These are phyloP conservation scores for Mycena filopes DNA, from an alignment of 768 basidiomycete species.

Conservation along the genomic window DNA sequence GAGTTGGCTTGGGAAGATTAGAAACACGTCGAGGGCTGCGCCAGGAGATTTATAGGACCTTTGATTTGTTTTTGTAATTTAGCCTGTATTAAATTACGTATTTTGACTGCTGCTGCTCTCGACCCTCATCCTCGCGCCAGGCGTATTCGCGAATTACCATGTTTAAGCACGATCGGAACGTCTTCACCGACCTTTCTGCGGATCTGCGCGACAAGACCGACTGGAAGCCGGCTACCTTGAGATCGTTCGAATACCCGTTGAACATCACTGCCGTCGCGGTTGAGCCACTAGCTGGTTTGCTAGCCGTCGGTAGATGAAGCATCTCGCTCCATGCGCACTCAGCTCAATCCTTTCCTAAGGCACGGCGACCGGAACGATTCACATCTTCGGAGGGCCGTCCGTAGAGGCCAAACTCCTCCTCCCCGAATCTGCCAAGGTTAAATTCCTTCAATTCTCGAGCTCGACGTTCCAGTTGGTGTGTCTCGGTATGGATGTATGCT, in stretches of 20 bases:
- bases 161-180: constrained; percentile 52
- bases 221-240: constrained; percentile 65
- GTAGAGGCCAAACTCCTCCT: constrained; percentile 64
- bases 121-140: neutral
- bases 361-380: constrained; percentile 69
- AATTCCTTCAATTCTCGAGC: constrained; percentile 71
- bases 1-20: constrained; percentile 80
- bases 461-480: constrained; percentile 66
- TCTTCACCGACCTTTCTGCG: constrained; percentile 64
- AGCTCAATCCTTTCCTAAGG: constrained; percentile 51
- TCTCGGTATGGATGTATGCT: constrained; percentile 58
- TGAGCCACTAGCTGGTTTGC: constrained; percentile 68
- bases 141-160: constrained; percentile 37
- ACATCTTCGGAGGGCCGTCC: constrained; percentile 75
- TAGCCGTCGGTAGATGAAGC: constrained; percentile 64
- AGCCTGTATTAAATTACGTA: constrained; percentile 12
- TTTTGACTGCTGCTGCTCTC: neutral
- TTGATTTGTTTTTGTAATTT: constrained; percentile 26
- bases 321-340: constrained; percentile 3
- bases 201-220: constrained; percentile 66
- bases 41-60: constrained; percentile 33
- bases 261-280: constrained; percentile 64
- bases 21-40: constrained; percentile 52
- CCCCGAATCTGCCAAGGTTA: constrained; percentile 58
- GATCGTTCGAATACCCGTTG: constrained; percentile 59